These are phyloP conservation scores for Apiospora sp. DNA, from an alignment of 2,329 filamentous ascomycete species.

Conservation along the genomic window DNA sequence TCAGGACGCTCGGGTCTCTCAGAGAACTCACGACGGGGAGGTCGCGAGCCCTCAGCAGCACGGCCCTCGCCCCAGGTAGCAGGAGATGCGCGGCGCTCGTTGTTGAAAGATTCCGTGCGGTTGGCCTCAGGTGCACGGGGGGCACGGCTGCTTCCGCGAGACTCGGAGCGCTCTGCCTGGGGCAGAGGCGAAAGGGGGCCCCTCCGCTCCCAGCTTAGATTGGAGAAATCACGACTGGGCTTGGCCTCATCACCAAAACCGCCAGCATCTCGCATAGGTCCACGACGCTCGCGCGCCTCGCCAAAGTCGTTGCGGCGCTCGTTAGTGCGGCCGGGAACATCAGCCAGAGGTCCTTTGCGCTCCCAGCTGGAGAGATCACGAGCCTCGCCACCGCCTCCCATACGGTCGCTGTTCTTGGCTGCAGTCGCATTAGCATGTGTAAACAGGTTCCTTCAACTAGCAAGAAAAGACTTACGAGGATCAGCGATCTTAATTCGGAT, in stretches of 20 bases:
- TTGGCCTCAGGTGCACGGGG: constrained; percentile 65
- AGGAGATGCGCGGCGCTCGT: constrained; percentile 72
- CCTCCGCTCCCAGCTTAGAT: constrained; percentile 85
- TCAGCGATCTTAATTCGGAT: constrained; percentile 96
- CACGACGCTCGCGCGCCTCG: constrained; percentile 65
- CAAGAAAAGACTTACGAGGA: constrained; percentile 78
- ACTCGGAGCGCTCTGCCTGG: constrained; percentile 57
- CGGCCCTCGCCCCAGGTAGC: constrained; percentile 78
- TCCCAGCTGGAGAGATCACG: constrained; percentile 92
- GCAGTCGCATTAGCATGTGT: constrained; percentile 46
- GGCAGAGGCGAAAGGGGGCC: constrained; percentile 83
- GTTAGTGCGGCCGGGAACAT: constrained; percentile 57
- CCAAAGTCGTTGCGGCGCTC: constrained; percentile 48
- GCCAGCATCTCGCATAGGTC: constrained; percentile 68
- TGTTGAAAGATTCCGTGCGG: constrained; percentile 64
- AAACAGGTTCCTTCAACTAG: constrained; percentile 24
- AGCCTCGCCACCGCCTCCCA: constrained; percentile 66
- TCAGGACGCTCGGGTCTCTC: constrained; percentile 67
- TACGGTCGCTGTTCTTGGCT: constrained; percentile 86
- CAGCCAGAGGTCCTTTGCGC: constrained; percentile 87
- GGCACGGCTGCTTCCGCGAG: constrained; percentile 63
- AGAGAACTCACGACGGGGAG: constrained; percentile 75
- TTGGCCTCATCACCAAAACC: constrained; percentile 65
- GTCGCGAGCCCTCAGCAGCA: constrained; percentile 76
- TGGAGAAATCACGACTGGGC: constrained; percentile 81